Evolutionary conservation across 1,284 basidiomycete species (phyloP), one percentile per base, ranked within the genome.

Genomic region (Cryptococcus neoformans): DNA sequence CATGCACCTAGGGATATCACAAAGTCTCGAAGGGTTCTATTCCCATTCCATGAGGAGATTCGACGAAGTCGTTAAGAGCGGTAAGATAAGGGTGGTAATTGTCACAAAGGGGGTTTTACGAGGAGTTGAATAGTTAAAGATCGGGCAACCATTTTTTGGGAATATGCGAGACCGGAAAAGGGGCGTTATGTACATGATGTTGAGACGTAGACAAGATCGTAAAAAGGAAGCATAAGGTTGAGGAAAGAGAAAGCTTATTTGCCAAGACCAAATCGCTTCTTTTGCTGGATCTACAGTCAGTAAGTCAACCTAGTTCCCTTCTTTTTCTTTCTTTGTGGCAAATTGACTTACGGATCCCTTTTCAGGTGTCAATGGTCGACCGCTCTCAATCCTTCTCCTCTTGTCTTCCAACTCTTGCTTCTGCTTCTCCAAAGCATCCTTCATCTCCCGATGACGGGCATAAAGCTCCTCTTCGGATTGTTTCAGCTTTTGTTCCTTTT

Each of bases 391-490:
- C 73, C 89, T 87, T 79, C 92, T 84, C 86, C 97, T 98, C 88
- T 97, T 96, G 77, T 98, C 95, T 80, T 99, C 95, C 68, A 99
- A 83, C 73, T 99, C 95, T 62, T 83, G 73, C 67, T 92, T 85
- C 79, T 99, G 95, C 82, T 95, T 98, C 81, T 99, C 96, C 69
- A 99, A 82, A 14, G 93, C 89, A 68, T 97, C 93, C 81, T 96
- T 97, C 94, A 98, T 97, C 79, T 98, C 94, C 76, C 91, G 88
- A 82, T 98, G 93, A 62, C 93, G 87, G 55, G 92, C 90, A 74
- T 98, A 98, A 14, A 98, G 84, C 81, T 97, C 93, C 79, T 97
- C 94, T 79, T 98, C 94, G 56, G 89, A 92, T 79, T 97, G 93
- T 81, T 96, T 97, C 75, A 98, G 83, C 80, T 97, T 97, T 62